Conservation (phyloP, 2,329 filamentous ascomycete species). For the Penicillium brasilianum region DNA sequence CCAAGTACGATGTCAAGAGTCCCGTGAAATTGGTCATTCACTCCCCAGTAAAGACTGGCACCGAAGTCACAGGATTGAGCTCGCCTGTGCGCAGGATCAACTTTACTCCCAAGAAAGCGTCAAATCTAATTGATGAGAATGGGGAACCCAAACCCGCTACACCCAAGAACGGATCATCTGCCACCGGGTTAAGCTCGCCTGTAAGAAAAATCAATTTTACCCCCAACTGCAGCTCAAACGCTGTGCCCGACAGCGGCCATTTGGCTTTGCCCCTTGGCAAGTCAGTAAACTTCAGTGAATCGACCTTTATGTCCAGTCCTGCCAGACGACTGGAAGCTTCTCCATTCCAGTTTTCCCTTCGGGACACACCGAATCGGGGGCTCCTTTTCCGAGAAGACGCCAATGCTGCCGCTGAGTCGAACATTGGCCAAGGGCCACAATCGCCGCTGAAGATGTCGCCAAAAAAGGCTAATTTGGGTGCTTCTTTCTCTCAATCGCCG, state of each 20-base stretch:
- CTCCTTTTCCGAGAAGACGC: constrained; percentile 32
- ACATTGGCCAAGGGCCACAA: constrained; percentile 38
- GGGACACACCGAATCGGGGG: constrained; percentile 47
- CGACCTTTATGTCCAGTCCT: constrained; percentile 49
- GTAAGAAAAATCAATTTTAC: constrained; percentile 47
- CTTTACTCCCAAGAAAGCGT: constrained; percentile 34
- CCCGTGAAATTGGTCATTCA: constrained; percentile 38
- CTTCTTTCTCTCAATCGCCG: constrained; percentile 43
- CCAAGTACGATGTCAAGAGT: constrained; percentile 39
- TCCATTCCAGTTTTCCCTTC: constrained; percentile 50
- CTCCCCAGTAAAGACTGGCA: constrained; percentile 40
- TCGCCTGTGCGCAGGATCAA: constrained; percentile 43
- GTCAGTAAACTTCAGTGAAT: constrained; percentile 40
- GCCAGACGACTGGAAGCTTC: constrained; percentile 52
- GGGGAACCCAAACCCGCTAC: constrained; percentile 37
- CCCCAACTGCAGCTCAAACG: constrained; percentile 23
- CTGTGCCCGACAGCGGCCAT: constrained; percentile 28
- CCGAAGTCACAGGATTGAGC: constrained; percentile 37
- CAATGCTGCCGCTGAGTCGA: constrained; percentile 28
- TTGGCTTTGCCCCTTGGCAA: constrained; percentile 34
- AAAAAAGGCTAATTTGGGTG: constrained; percentile 45
- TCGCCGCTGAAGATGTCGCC: constrained; percentile 52
- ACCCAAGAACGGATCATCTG: constrained; percentile 31
- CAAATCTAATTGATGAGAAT: constrained; percentile 39
- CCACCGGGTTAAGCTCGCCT: constrained; percentile 37